Percentiles rank a stretch among this genome's conserved stretches.
These are phyloP conservation scores for Balansia obtecta DNA, from an alignment of 2,329 filamentous ascomycete species.

Conservation along the genomic window DNA sequence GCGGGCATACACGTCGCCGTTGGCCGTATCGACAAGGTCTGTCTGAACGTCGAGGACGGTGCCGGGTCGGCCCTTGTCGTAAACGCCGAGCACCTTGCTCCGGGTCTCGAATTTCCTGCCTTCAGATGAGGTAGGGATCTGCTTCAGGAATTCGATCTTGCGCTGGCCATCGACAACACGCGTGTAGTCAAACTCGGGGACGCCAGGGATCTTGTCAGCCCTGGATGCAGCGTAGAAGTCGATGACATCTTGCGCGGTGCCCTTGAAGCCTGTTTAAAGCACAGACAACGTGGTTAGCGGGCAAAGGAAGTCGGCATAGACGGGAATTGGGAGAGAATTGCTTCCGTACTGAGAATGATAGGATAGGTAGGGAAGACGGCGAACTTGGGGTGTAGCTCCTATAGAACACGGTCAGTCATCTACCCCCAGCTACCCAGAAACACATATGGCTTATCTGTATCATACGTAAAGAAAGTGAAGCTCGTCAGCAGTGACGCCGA, in stretches of 20 bases:
- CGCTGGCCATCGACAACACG: conserved; percentile 78
- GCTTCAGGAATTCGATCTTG: conserved; percentile 63
- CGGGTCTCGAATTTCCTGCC: conserved; percentile 66
- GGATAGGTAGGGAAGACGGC: conserved; percentile 82
- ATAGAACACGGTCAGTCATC: not conserved
- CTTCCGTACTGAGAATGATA: conserved; percentile 59
- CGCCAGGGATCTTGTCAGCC: conserved; percentile 55
- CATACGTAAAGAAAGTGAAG: conserved; percentile 81
- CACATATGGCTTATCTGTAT: too few species aligned
- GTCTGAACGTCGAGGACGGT: conserved; percentile 72
- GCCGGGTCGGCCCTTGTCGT: conserved; percentile 78
- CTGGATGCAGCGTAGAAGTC: conserved; percentile 70
- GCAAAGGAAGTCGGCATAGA: not conserved
- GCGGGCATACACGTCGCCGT: conserved; percentile 58
- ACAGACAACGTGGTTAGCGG: not conserved
- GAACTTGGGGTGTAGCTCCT: conserved; percentile 84
- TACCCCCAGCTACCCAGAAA: too few species aligned
- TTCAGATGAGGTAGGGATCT: conserved; percentile 57
- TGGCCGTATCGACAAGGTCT: conserved; percentile 57
- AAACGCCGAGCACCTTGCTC: conserved; percentile 69
- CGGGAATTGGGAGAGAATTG: not conserved
- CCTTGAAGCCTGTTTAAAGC: conserved; percentile 53
- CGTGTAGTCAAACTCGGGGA: conserved; percentile 63
- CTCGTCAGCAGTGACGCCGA: conserved; percentile 75
- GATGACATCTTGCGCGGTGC: conserved; percentile 60